These are phyloP conservation scores for Aspergillus hortae DNA, from an alignment of 2,329 filamentous ascomycete genomes.

Conservation along the genomic window DNA sequence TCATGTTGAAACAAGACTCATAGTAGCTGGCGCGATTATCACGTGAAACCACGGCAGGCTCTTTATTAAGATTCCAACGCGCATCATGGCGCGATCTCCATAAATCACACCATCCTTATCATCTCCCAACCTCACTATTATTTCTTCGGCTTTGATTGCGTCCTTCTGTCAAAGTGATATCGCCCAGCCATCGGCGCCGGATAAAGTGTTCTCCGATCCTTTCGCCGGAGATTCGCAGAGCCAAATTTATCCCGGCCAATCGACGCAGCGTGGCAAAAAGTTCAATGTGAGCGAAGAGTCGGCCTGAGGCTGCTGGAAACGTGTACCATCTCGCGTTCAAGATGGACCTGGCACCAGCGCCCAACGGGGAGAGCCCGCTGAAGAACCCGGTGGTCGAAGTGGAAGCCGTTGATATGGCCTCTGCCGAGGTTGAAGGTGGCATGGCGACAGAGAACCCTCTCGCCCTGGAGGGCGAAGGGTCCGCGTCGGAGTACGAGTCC, in stretches of 20 bases:
- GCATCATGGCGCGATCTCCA: too few relatives aligned
- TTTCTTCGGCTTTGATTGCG: background rate
- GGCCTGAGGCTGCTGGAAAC: slow-evolving; percentile 29
- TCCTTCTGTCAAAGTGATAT: background rate
- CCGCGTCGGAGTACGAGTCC: slow-evolving; percentile 32
- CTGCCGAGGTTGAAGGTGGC: slow-evolving; percentile 17
- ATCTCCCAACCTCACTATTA: background rate
- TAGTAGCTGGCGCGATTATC: background rate
- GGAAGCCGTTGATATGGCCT: slow-evolving; percentile 29
- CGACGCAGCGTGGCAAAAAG: slow-evolving; percentile 24
- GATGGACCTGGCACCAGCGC: slow-evolving; percentile 39
- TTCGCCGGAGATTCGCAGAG: slow-evolving; percentile 20
- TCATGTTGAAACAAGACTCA: background rate
- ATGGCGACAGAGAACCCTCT: slow-evolving; percentile 22
- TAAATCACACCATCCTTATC: too few relatives aligned
- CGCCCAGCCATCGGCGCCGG: slow-evolving; percentile 21
- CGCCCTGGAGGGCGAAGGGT: slow-evolving; percentile 29
- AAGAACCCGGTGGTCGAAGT: slow-evolving; percentile 36
- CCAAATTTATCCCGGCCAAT: slow-evolving; percentile 24
- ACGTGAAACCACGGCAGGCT: background rate
- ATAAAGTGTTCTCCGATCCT: slow-evolving; percentile 28
- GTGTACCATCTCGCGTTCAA: slow-evolving; percentile 28
- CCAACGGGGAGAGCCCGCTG: slow-evolving; percentile 30
- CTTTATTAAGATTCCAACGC: too few relatives aligned
- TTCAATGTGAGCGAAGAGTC: slow-evolving; percentile 28